A percentile compares a stretch with the other conserved stretches of the same genome.
Conservation (phyloP, 2,329 filamentous ascomycete genomes). For the Sporothrix globosa region DNA sequence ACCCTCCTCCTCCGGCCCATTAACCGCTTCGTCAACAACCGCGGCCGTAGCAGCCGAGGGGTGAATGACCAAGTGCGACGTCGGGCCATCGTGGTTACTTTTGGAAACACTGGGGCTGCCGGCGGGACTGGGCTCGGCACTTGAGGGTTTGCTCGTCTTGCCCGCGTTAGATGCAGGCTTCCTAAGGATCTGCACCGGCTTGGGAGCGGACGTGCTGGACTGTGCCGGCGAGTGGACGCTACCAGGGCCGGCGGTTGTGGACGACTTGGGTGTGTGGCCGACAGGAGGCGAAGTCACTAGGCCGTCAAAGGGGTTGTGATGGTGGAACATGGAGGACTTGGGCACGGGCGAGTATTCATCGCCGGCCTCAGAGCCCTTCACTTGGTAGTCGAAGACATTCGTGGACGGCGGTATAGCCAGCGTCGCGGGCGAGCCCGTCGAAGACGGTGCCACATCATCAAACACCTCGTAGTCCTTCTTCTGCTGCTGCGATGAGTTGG, state of each 20-base stretch:
- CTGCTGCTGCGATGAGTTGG: constrained; percentile 31
- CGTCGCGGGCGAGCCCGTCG: constrained; percentile 28
- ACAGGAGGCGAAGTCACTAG: constrained; percentile 47
- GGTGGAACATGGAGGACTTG: constrained; percentile 43
- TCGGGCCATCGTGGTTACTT: constrained; percentile 7
- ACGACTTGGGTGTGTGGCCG: constrained; percentile 49
- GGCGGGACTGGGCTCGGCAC: constrained; percentile 50
- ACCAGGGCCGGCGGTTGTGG: constrained; percentile 41
- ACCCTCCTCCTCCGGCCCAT: constrained; percentile 4
- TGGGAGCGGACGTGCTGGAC: constrained; percentile 42
- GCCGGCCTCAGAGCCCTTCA: constrained; percentile 33
- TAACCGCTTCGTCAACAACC: not conserved
- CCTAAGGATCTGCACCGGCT: constrained; percentile 54
- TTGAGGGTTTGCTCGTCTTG: constrained; percentile 48
- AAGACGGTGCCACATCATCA: constrained; percentile 20
- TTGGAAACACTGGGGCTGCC: constrained; percentile 44
- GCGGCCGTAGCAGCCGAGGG: not conserved
- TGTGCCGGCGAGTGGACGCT: constrained; percentile 38
- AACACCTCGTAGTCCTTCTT: constrained; percentile 28
- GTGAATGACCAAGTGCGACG: constrained; percentile 11
- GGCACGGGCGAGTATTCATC: constrained; percentile 41
- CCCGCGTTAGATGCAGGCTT: constrained; percentile 51
- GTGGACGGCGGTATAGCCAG: constrained; percentile 26
- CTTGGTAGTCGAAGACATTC: constrained; percentile 34
- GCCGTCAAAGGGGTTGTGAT: constrained; percentile 50